phyloP scores from a whole-genome alignment of 805 yeast species.

The Zygosaccharomyces lentus region DNA sequence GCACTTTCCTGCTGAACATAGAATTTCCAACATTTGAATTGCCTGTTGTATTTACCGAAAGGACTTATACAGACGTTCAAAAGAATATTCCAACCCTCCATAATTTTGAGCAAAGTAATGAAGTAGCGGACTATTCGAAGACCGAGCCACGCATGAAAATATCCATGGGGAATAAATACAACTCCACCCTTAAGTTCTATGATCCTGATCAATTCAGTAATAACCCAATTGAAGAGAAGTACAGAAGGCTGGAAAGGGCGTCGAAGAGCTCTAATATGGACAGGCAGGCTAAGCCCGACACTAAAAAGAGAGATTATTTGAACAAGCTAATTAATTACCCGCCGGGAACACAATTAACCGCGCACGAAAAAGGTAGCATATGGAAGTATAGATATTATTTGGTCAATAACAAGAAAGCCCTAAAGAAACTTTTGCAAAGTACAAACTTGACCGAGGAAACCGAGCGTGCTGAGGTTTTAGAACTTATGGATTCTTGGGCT shows the following conservation, averaged over 20 bases:
- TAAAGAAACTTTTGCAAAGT: slow-evolving; percentile 80
- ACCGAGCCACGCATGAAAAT: slow-evolving; percentile 32
- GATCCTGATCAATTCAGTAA: slow-evolving; percentile 66
- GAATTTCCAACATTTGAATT: slow-evolving; percentile 64
- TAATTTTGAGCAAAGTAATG: slow-evolving; percentile 43
- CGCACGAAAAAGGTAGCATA: slow-evolving; percentile 76
- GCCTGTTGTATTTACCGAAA: slow-evolving; percentile 67
- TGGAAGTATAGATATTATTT: slow-evolving; percentile 90
- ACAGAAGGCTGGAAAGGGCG: slow-evolving; percentile 76
- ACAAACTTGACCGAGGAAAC: slow-evolving; percentile 82
- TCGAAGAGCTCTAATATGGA: slow-evolving; percentile 75
- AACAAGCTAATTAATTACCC: slow-evolving; percentile 67
- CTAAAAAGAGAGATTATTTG: slow-evolving; percentile 72
- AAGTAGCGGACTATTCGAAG: slow-evolving; percentile 24
- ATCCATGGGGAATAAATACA: slow-evolving; percentile 27
- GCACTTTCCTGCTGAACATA: slow-evolving; percentile 41
- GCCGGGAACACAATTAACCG: slow-evolving; percentile 75
- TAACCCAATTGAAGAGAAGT: slow-evolving; percentile 87
- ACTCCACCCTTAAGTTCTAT: slow-evolving; percentile 42
- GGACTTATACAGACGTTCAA: slow-evolving; percentile 37
- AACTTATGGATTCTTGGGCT: slow-evolving; percentile 63
- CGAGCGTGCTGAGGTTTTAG: slow-evolving; percentile 77
- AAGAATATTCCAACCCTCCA: slow-evolving; percentile 37
- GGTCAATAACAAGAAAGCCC: slow-evolving; percentile 59
- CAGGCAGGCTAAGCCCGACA: slow-evolving; percentile 82